phyloP scores from a whole-genome alignment of 169 alveolate species.

The Plasmodium knowlesi region DNA sequence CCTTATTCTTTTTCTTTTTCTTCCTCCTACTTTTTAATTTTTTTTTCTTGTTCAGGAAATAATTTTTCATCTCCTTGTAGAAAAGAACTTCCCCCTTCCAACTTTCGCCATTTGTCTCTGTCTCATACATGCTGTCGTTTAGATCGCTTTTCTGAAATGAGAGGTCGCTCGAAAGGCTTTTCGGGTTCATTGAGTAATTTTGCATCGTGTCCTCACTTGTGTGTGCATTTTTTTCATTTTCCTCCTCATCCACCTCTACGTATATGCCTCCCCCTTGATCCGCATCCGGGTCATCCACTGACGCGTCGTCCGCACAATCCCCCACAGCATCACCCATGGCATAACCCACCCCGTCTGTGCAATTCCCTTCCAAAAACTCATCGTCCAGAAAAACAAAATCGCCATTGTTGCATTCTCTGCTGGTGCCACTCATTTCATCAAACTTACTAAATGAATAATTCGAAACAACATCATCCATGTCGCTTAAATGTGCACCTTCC shows the following conservation, averaged over 20 bases:
- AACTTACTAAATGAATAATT: conserved; percentile 52
- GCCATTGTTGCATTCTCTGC: neutral
- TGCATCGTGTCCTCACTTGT: neutral
- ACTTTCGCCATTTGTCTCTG: neutral
- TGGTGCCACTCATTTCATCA: neutral
- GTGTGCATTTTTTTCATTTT: neutral
- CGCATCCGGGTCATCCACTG: conserved; percentile 13
- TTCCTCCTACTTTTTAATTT: neutral
- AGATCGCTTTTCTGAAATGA: neutral
- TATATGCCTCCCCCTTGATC: conserved; percentile 29
- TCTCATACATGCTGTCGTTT: neutral
- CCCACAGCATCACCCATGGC: neutral
- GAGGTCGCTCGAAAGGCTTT: neutral
- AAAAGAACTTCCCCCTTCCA: conserved; percentile 3
- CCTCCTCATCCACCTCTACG: conserved; percentile 18
- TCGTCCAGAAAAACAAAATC: conserved; percentile 11
- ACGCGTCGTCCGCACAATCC: neutral
- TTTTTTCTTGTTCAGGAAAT: conserved; percentile 14
- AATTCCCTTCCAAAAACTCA: neutral
- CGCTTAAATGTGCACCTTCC: neutral
- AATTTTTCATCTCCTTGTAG: conserved; percentile 26
- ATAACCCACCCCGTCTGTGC: neutral
- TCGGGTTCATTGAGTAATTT: neutral
- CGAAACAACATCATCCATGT: conserved; percentile 35
- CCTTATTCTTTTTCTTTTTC: neutral